These are phyloP conservation scores for Lachancea waltii DNA, from an alignment of 805 yeast species.

Conservation along the genomic window DNA sequence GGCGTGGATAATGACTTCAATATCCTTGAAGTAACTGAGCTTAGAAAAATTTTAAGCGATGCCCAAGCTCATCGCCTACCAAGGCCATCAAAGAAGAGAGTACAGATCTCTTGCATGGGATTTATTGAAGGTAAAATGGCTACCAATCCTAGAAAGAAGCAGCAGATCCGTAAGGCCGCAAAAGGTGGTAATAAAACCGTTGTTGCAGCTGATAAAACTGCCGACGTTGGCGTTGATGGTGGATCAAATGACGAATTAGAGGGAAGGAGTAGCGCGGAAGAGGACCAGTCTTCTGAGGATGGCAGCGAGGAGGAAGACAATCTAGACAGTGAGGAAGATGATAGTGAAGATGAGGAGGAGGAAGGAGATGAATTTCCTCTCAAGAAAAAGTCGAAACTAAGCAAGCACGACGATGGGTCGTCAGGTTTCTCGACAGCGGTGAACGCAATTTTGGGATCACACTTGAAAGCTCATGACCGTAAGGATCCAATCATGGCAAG, in stretches of 20 bases:
- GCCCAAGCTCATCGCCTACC: not conserved
- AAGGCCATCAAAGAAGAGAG: not conserved
- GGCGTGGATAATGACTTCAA: too few relatives aligned
- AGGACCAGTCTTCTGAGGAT: slow-evolving; percentile 6
- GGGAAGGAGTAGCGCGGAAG: not conserved
- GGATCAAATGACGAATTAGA: too few relatives aligned
- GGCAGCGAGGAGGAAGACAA: slow-evolving; percentile 12
- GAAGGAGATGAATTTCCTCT: slow-evolving; percentile 39
- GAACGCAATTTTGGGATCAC: slow-evolving; percentile 75
- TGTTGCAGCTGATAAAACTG: too few relatives aligned
- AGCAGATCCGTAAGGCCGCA: not conserved
- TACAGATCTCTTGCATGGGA: slow-evolving; percentile 1
- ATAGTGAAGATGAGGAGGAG: slow-evolving; percentile 26
- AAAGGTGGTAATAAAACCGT: not conserved
- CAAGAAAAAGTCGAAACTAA: slow-evolving; percentile 49
- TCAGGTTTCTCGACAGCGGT: slow-evolving; percentile 76
- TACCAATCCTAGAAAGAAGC: slow-evolving; percentile 1
- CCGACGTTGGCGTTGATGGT: too few relatives aligned
- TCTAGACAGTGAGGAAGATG: slow-evolving; percentile 16
- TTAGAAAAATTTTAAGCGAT: slow-evolving; percentile 4
- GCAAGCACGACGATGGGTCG: slow-evolving; percentile 62
- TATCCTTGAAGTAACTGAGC: too few relatives aligned
- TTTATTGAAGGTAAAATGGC: not conserved
- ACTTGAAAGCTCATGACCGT: slow-evolving; percentile 81
- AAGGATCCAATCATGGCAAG: slow-evolving; percentile 88